Conservation (phyloP, 257 asterid species). For the Handroanthus guayacan region DNA sequence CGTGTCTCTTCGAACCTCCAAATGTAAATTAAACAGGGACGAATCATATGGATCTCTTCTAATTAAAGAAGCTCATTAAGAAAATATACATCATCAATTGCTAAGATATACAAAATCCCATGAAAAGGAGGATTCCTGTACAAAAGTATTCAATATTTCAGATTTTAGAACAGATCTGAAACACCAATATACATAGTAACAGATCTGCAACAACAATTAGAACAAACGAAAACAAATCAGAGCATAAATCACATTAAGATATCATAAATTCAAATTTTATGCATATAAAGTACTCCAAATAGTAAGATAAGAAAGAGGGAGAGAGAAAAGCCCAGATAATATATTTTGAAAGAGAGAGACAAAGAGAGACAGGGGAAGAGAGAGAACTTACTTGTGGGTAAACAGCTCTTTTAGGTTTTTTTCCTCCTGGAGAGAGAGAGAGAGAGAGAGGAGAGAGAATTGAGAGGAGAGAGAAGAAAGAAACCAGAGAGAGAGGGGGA, state of each 20-base stretch:
- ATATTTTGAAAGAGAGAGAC: constrained; percentile 41
- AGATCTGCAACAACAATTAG: constrained; percentile 48
- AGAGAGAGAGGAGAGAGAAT: constrained; percentile 54
- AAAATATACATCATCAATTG: constrained; percentile 22
- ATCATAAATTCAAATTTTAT: constrained; percentile 14
- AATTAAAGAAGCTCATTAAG: constrained; percentile 20
- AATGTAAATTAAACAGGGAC: constrained; percentile 13
- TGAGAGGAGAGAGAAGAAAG: constrained; percentile 41
- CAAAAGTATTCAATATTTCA: constrained; percentile 45
- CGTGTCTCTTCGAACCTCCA: constrained; percentile 1
- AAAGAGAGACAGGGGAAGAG: constrained; percentile 42
- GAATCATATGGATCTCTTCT: constrained; percentile 36
- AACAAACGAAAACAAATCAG: constrained; percentile 30
- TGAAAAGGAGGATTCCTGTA: constrained; percentile 27
- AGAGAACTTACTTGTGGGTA: constrained; percentile 88
- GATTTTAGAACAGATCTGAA: constrained; percentile 58
- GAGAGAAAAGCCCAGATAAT: constrained; percentile 46
- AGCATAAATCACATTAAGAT: constrained; percentile 25
- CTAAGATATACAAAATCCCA: constrained; percentile 15
- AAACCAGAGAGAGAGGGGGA: constrained; percentile 48
- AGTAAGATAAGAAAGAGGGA: constrained; percentile 42
- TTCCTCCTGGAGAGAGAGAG: constrained; percentile 67
- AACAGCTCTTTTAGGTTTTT: constrained; percentile 84
- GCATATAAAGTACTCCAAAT: constrained; percentile 28
- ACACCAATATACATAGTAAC: constrained; percentile 32